Evolutionary conservation across 441 rosid species (phyloP).

Genomic region (Syzygium syzygioides): DNA sequence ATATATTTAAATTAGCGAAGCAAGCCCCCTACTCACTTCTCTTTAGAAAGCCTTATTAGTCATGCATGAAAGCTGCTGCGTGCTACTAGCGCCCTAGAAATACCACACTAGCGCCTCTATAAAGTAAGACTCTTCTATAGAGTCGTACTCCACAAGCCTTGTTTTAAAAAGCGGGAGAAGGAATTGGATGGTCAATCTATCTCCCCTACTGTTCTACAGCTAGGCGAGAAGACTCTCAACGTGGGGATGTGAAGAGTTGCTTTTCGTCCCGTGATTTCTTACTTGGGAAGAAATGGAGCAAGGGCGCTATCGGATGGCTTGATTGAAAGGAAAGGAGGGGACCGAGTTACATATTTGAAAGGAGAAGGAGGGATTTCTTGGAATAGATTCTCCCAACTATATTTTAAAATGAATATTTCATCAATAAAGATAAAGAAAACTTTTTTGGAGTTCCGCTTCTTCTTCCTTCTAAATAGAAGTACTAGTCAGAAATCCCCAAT

Average conservation of each 20-base stretch:
- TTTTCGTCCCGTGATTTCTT: not conserved
- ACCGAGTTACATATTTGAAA: not conserved
- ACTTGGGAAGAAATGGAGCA: not conserved
- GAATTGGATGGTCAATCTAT: not conserved
- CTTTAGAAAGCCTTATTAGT: not conserved
- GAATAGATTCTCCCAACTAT: not conserved
- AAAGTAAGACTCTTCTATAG: not conserved
- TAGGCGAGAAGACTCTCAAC: too few species aligned
- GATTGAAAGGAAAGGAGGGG: not conserved
- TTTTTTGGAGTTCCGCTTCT: not conserved
- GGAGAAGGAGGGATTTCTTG: not conserved
- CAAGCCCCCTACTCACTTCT: not conserved
- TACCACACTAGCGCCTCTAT: rapidly evolving
- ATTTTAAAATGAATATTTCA: too few species aligned
- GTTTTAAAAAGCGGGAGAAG: not conserved
- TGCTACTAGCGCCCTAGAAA: rapidly evolving
- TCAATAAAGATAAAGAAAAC: too few species aligned
- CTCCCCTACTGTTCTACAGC: not conserved
- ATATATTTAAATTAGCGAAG: too few species aligned
- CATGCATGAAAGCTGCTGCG: not conserved
- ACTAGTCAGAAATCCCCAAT: rapidly evolving
- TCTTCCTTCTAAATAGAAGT: not conserved
- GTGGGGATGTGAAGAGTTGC: too few species aligned
- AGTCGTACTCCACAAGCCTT: not conserved
- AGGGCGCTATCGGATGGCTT: not conserved